Evolutionary conservation across 202 grass and related monocot species (phyloP).

Genomic region (Cymbopogon flexuosus): DNA sequence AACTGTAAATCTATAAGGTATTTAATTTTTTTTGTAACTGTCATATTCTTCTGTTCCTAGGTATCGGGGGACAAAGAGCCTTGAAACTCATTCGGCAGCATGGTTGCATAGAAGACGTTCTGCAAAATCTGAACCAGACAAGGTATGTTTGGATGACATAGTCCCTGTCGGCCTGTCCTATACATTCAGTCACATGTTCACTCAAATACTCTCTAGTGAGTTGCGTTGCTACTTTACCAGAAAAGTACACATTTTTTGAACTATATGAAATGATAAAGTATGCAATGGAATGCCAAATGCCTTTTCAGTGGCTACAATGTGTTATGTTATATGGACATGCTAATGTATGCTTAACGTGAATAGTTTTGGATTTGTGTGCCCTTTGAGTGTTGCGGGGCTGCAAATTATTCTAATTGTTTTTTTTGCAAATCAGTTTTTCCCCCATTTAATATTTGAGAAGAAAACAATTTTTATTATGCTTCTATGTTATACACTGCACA

Average conservation of each 20-base stretch:
- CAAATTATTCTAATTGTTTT: background rate
- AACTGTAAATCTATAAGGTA: constrained; percentile 4
- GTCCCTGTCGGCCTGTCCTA: background rate
- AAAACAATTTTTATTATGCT: background rate
- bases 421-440: background rate
- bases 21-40: constrained; percentile 13
- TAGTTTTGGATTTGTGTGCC: background rate
- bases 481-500: too few relatives aligned
- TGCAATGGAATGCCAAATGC: background rate
- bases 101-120: constrained; percentile 79
- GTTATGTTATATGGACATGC: background rate
- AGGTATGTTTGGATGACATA: constrained; percentile 44
- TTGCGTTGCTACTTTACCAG: constrained; percentile 14
- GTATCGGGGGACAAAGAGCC: constrained; percentile 88
- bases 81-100: constrained; percentile 86
- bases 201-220: constrained; percentile 3
- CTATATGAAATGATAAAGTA: background rate
- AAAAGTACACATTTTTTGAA: background rate
- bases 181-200: background rate
- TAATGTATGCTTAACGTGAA: background rate
- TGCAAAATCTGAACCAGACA: constrained; percentile 74
- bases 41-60: constrained; percentile 32
- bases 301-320: background rate
- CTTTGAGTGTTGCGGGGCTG: background rate
- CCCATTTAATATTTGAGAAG: background rate